Conservation (phyloP, 2,329 filamentous ascomycete genomes). For the Xylaria sp. region DNA sequence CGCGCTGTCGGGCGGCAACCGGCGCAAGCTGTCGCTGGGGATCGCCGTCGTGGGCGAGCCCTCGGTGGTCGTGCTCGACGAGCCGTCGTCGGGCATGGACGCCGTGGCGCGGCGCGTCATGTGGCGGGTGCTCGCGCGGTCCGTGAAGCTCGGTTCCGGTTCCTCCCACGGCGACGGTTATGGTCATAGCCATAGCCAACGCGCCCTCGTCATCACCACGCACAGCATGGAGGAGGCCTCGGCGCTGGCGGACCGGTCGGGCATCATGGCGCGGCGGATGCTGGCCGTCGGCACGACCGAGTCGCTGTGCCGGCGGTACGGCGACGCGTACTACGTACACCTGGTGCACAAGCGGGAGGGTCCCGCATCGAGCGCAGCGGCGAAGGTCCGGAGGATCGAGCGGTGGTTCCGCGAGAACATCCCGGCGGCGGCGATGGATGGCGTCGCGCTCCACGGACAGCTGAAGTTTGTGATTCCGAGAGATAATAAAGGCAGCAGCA, state of each 20-base stretch:
- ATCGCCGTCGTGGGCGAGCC: conserved; percentile 95
- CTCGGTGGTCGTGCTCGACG: conserved; percentile 82
- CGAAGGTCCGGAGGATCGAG: conserved; percentile 65
- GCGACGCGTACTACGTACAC: conserved; percentile 79
- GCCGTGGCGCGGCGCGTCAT: conserved; percentile 89
- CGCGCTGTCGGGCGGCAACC: conserved; percentile 86
- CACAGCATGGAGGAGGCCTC: conserved; percentile 97
- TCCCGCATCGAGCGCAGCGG: conserved; percentile 67
- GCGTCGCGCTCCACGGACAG: conserved; percentile 81
- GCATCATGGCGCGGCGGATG: conserved; percentile 86
- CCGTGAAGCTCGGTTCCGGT: conserved; percentile 72
- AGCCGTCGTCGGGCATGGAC: conserved; percentile 87
- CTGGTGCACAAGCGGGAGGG: conserved; percentile 76
- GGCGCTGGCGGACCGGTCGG: conserved; percentile 79
- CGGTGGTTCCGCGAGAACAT: conserved; percentile 66
- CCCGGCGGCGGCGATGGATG: conserved; percentile 68
- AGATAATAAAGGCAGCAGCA: conserved; percentile 37
- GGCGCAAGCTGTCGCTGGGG: conserved; percentile 85
- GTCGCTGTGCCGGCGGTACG: conserved; percentile 72
- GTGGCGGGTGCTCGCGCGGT: conserved; percentile 83
- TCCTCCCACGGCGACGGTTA: too few relatives aligned
- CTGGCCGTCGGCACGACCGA: conserved; percentile 79
- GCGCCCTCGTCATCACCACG: conserved; percentile 86
- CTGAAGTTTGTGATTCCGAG: conserved; percentile 79
- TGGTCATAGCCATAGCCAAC: too few relatives aligned